Evolutionary conservation across 2,329 filamentous ascomycete genomes (phyloP).

Genomic region (Stagonosporopsis vannaccii): DNA sequence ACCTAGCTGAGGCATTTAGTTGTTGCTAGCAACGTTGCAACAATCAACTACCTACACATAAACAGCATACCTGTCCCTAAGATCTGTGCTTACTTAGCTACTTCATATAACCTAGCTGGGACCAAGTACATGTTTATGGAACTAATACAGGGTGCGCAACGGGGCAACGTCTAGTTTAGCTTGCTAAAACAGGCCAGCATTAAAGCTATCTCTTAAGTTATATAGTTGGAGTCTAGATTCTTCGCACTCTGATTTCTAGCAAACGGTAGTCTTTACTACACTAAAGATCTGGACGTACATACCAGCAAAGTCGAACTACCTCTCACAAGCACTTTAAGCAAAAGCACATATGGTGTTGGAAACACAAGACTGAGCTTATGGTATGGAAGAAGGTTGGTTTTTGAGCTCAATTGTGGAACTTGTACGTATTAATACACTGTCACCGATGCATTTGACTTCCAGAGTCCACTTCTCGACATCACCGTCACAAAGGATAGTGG

Average conservation of each 20-base stretch:
- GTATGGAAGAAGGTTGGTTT: conserved; percentile 37
- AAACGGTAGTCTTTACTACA: conserved; percentile 44
- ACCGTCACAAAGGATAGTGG: no score
- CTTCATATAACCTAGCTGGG: conserved; percentile 47
- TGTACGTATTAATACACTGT: conserved; percentile 32
- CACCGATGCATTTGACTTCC: background rate
- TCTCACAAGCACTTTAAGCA: conserved; percentile 2
- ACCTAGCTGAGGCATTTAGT: conserved; percentile 35
- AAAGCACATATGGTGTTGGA: conserved; percentile 38
- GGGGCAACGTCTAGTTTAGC: conserved; percentile 46
- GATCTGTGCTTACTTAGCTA: conserved; percentile 46
- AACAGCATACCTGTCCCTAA: conserved; percentile 48
- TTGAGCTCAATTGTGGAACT: conserved; percentile 41
- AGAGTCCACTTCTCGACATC: no score
- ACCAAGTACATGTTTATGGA: conserved; percentile 53
- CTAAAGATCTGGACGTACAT: conserved; percentile 21
- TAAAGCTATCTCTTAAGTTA: conserved; percentile 34
- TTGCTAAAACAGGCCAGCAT: conserved; percentile 32
- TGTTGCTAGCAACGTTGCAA: conserved; percentile 51
- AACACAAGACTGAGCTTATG: conserved; percentile 37
- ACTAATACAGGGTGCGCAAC: conserved; percentile 40
- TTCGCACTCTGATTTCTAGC: conserved; percentile 39
- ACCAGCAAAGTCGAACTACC: conserved; percentile 25
- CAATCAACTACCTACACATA: conserved; percentile 43
- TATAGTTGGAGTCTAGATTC: conserved; percentile 39